Conservation (phyloP, 306 rosid species). For the Elaeagnus macrophylla region DNA sequence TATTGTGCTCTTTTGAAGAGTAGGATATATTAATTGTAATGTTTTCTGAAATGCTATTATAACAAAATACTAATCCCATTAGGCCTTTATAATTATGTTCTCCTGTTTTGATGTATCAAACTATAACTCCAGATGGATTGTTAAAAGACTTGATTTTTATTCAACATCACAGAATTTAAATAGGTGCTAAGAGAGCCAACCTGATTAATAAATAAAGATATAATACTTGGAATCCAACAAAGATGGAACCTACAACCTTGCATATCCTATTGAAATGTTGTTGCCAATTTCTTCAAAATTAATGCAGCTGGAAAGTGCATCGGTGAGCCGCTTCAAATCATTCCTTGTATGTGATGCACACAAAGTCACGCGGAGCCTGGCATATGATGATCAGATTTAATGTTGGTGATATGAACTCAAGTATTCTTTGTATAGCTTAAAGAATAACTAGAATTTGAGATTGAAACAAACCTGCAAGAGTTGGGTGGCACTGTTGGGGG, state of each 20-base stretch:
- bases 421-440: not conserved
- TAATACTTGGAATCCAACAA: too few species aligned
- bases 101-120: too few species aligned
- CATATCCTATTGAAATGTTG: constrained; percentile 31
- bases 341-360: constrained; percentile 66
- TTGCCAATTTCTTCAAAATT: constrained; percentile 49
- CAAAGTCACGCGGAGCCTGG: constrained; percentile 73
- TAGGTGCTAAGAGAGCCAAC: too few species aligned
- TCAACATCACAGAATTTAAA: too few species aligned
- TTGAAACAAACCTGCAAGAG: constrained; percentile 72
- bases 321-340: constrained; percentile 58
- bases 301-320: constrained; percentile 60
- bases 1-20: too few species aligned
- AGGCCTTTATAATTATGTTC: too few species aligned
- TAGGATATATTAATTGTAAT: too few species aligned
- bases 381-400: not conserved
- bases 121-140: too few species aligned
- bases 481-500: constrained; percentile 96
- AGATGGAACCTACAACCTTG: constrained; percentile 58
- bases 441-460: not conserved
- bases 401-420: not conserved
- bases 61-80: too few species aligned
- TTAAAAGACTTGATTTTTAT: too few species aligned
- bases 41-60: too few species aligned
- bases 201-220: too few species aligned